Base-by-base conservation (phyloP, 2,329 filamentous ascomycete species). In the Botrytis pseudocinerea region DNA sequence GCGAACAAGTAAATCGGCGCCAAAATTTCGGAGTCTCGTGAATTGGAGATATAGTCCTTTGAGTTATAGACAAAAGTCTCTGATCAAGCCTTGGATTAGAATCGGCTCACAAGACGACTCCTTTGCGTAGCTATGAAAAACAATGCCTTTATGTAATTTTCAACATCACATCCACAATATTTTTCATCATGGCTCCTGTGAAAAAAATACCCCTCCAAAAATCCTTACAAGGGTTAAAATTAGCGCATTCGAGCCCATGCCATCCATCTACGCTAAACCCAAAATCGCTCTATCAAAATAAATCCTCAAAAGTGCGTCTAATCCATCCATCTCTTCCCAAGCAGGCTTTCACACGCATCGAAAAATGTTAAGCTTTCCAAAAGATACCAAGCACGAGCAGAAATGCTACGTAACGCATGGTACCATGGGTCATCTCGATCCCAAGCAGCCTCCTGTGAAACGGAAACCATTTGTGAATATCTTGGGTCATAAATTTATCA, bases 401-500 rank as follows among this genome's bases (percentile, higher is more conserved):
- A 96, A 92, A 86, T 95, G 93, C 82, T 91, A 88, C 81, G 90
- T 93, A 76, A 92, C 91, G 0, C 89, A 93, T 78, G 90, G 90
- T 59, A 85, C 85, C 20, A 88, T 95, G 81, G 84, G 86, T 44
- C 91, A 93, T 82, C 84, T 95, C 62, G 90, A 97, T 80, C 86
- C 89, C 9, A 86, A 88, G 73, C 91, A 94, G 78, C 86, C 89
- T 44, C 91, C 94, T 2, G 85, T 84, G 9, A 95, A 92, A 80
- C 91, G 89, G 78, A 90, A 92, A 77, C 95, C 94, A 4, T 97
- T 95, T 86, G 87, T 88, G 0, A 86, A 89, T 0, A 87, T 97
- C 75, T 82, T 88, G 38, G 83, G 85, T 2, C 89, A 92, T 69
- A 85, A 87, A 54, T 94, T 92, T 80, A 85, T 91, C 38, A 91